Base-by-base conservation (phyloP, 768 basidiomycete species). In the Clitopilus passeckerianus region DNA sequence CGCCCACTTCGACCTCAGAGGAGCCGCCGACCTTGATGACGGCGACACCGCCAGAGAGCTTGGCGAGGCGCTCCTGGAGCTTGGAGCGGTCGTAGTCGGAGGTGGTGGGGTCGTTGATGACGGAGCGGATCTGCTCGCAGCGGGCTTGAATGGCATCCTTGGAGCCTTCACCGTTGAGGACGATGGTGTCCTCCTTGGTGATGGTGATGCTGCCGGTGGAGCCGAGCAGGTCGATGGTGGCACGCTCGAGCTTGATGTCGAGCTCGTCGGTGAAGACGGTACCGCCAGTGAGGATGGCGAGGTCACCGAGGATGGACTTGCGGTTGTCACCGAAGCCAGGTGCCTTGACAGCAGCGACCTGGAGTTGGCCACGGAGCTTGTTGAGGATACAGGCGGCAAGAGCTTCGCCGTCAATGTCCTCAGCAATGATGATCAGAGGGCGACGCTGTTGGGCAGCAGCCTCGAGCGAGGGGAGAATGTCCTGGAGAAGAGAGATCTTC, bases 251-350 rank as follows among this genome's bases (percentile, higher is more conserved):
- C 75, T 98, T 98, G 79, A 98, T 91, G 76, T 98, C 96, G 62
- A 99, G 86, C 71, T 94, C 93, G 65, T 86, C 95, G 41, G 93
- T 93, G 82, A 98, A 98, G 75, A 99, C 96, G 56, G 93, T 95
- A 62, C 96, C 95, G 56, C 96, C 96, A 4, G 96, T 98, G 65
- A 98, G 87, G 77, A 98, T 97, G 57, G 93, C 94, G 55, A 98
- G 84, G 70, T 98, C 95, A 60, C 96, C 96, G 57, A 98, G 90
- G 77, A 98, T 92, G 58, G 89, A 91, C 80, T 98, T 99, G 77
- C 96, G 90, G 86, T 98, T 99, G 78, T 98, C 96, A 68, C 96
- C 96, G 72, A 99, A 98, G 56, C 96, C 93, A 57, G 96, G 96
- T 16, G 96, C 95, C 80, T 99, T 98, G 77, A 98, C 86, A 53